These are phyloP conservation scores for Phytopythium vexans DNA, from an alignment of 352 stramenopile species.

Conservation along the genomic window DNA sequence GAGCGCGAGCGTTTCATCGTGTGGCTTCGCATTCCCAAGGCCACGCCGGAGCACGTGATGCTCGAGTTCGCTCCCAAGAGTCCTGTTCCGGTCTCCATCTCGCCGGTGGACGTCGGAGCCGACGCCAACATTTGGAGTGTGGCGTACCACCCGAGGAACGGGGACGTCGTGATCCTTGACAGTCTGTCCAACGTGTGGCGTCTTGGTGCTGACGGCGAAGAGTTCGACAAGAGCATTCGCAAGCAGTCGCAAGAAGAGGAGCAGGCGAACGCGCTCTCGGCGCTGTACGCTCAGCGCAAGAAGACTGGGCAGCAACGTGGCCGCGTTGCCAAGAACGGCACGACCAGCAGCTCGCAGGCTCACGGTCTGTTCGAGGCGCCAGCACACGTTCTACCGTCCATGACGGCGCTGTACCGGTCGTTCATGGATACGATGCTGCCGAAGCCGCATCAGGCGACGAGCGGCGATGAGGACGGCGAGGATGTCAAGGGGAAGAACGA, in stretches of 20 bases:
- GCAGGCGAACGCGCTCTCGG: slow-evolving; percentile 38
- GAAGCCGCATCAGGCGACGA: slow-evolving; percentile 37
- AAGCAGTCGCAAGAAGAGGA: slow-evolving; percentile 19
- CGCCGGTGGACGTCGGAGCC: slow-evolving; percentile 26
- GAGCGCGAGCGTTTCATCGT: slow-evolving; percentile 53
- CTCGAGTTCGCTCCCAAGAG: slow-evolving; percentile 48
- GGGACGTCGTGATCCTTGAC: slow-evolving; percentile 61
- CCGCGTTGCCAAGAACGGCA: slow-evolving; percentile 12
- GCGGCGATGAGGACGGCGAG: slow-evolving; percentile 3
- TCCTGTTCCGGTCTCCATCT: slow-evolving; percentile 45
- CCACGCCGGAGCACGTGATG: slow-evolving; percentile 27
- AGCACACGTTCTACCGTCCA: slow-evolving; percentile 78
- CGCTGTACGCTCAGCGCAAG: slow-evolving; percentile 23
- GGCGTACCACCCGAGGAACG: slow-evolving; percentile 53
- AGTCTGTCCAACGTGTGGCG: slow-evolving; percentile 54
- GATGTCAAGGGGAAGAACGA: slow-evolving; percentile 35
- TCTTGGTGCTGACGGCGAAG: slow-evolving; percentile 41
- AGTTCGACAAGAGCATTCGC: slow-evolving; percentile 24
- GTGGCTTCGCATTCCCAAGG: slow-evolving; percentile 17
- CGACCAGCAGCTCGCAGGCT: slow-evolving; percentile 12
- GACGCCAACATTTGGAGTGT: slow-evolving; percentile 40
- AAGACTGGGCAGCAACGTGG: slow-evolving; percentile 20
- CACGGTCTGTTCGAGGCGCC: slow-evolving; percentile 73
- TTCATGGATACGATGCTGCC: slow-evolving; percentile 88
- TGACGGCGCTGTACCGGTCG: slow-evolving; percentile 77